phyloP scores from a whole-genome alignment of 1,284 basidiomycete species.

The Pseudozyma tsukubaensis region DNA sequence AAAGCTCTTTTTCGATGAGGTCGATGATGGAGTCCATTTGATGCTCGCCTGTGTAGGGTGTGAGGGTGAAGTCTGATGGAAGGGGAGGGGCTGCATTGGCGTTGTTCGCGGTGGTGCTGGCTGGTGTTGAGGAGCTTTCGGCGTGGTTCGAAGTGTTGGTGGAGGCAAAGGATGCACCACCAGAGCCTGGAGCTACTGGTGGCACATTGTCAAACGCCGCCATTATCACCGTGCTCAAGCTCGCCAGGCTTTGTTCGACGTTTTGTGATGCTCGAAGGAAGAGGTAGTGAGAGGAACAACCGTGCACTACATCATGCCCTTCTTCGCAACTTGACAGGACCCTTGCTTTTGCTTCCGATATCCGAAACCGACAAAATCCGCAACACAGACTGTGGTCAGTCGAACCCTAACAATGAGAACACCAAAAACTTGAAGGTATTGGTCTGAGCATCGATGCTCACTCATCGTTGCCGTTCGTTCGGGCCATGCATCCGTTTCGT shows the following conservation, averaged over 20 bases:
- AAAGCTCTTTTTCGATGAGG: conserved; percentile 71
- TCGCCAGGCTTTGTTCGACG: too few relatives aligned
- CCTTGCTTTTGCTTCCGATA: too few relatives aligned
- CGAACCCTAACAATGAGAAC: too few relatives aligned
- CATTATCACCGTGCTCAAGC: too few relatives aligned
- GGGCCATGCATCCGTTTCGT: not conserved
- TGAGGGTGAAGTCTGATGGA: conserved; percentile 74
- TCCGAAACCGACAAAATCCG: too few relatives aligned
- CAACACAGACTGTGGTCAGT: too few relatives aligned
- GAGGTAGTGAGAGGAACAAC: too few relatives aligned
- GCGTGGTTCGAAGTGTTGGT: not conserved
- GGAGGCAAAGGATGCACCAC: too few relatives aligned
- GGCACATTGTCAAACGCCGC: too few relatives aligned
- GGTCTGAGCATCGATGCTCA: conserved; percentile 12
- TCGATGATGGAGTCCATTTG: conserved; percentile 60
- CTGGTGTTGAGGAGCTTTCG: not conserved
- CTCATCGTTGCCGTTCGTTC: conserved; percentile 5
- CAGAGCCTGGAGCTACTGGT: not conserved
- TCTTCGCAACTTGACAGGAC: too few relatives aligned
- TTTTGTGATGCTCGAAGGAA: too few relatives aligned
- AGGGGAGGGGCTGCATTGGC: not conserved
- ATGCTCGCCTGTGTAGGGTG: conserved; percentile 79
- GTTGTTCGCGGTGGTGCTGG: not conserved
- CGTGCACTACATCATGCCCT: too few relatives aligned
- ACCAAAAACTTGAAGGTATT: not conserved